A percentile compares a stretch with the other conserved stretches of the same genome.
Evolutionary conservation across 1,139 yeast genomes (phyloP).

Genomic region (Sugiyamaella xylanicola): DNA sequence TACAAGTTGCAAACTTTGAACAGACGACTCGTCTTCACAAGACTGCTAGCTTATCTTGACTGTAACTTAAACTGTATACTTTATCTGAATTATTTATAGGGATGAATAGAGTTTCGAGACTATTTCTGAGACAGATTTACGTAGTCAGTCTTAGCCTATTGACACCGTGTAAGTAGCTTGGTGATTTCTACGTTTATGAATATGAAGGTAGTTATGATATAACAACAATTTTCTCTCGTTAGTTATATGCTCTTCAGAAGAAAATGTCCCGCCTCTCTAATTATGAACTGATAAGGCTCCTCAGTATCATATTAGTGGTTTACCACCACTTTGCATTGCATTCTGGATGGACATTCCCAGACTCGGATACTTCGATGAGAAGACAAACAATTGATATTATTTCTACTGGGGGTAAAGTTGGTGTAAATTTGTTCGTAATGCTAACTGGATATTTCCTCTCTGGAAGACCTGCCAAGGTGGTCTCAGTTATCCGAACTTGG

Average conservation of each 20-base stretch:
- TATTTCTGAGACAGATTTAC: too few species aligned
- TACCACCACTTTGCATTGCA: slow-evolving; percentile 15
- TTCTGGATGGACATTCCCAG: slow-evolving; percentile 1
- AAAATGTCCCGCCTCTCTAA: slow-evolving; percentile 18
- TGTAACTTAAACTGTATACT: too few species aligned
- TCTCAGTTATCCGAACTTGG: slow-evolving; percentile 17
- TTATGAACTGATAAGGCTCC: slow-evolving; percentile 19
- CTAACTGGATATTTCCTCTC: slow-evolving; percentile 18
- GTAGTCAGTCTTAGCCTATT: not conserved
- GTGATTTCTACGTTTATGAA: not conserved
- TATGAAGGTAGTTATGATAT: too few species aligned
- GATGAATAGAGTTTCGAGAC: too few species aligned
- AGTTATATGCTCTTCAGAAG: too few species aligned
- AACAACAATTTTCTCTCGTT: too few species aligned
- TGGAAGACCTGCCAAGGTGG: slow-evolving; percentile 5
- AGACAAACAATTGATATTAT: not conserved
- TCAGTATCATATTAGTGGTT: slow-evolving; percentile 17
- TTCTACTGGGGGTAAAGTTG: slow-evolving; percentile 15
- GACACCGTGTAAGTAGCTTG: not conserved
- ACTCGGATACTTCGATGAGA: slow-evolving; percentile 6
- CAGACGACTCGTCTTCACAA: too few species aligned
- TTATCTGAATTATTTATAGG: too few species aligned
- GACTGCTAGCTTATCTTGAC: too few species aligned
- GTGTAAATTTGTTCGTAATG: slow-evolving; percentile 19
- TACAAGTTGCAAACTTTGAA: too few species aligned